Conservation (phyloP, 306 rosid species). For the Begonia fuchsioides region DNA sequence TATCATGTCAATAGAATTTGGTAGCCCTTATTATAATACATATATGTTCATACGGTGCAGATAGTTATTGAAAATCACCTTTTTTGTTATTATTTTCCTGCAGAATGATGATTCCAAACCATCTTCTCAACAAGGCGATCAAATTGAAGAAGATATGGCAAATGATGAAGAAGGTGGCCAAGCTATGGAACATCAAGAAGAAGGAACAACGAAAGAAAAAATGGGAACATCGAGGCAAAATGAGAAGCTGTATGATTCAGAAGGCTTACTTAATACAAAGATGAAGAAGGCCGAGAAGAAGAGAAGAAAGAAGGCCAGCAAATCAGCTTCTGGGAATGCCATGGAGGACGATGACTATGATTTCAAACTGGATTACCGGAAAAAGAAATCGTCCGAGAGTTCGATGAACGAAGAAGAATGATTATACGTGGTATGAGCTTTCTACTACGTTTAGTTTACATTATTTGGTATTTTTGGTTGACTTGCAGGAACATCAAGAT, state of each 20-base stretch:
- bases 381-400: slow-evolving; percentile 11
- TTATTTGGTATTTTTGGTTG: no score
- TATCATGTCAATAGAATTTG: background rate
- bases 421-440: no score
- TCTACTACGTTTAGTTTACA: no score
- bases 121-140: slow-evolving; percentile 30
- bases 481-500: no score
- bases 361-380: slow-evolving; percentile 61
- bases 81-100: slow-evolving; percentile 1
- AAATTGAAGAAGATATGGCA: slow-evolving; percentile 10
- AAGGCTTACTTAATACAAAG: slow-evolving; percentile 74
- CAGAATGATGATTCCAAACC: slow-evolving; percentile 28
- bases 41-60: no score
- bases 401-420: background rate
- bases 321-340: slow-evolving; percentile 25
- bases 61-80: no score
- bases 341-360: slow-evolving; percentile 78
- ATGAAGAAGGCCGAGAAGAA: slow-evolving; percentile 65
- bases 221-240: slow-evolving; percentile 47
- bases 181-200: slow-evolving; percentile 37
- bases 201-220: slow-evolving; percentile 31
- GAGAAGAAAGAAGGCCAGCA: slow-evolving; percentile 45
- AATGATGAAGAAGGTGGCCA: slow-evolving; percentile 26
- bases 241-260: slow-evolving; percentile 61
- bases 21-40: no score